Conservation (phyloP, 2,329 filamentous ascomycete genomes). For the Colletotrichum liaoningense region DNA sequence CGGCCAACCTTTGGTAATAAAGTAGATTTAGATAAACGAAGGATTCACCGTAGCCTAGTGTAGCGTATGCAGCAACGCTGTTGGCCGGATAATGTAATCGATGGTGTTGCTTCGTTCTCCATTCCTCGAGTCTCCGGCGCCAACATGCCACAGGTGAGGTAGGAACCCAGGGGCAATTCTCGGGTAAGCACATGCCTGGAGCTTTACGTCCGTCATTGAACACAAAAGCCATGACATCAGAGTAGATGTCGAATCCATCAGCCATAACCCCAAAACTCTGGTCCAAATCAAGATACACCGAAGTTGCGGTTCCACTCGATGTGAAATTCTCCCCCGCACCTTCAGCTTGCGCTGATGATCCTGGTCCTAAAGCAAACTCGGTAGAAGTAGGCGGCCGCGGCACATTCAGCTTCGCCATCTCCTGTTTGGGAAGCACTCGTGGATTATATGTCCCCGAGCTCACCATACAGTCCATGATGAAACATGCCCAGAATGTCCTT, state of each 20-base stretch:
- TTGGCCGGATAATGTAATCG: conserved; percentile 50
- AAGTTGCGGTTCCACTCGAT: conserved; percentile 5
- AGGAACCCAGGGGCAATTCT: conserved; percentile 53
- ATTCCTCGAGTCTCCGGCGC: conserved; percentile 44
- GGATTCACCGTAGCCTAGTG: conserved; percentile 52
- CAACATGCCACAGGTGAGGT: conserved; percentile 49
- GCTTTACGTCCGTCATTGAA: conserved; percentile 55
- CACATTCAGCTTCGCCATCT: conserved; percentile 48
- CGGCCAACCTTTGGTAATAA: conserved; percentile 53
- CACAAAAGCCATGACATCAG: conserved; percentile 53
- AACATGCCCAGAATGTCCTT: conserved; percentile 57
- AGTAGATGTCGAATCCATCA: conserved; percentile 56
- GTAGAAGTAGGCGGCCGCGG: conserved; percentile 36
- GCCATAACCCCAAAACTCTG: conserved; percentile 50
- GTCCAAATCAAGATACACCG: conserved; percentile 40
- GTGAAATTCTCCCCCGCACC: conserved; percentile 34
- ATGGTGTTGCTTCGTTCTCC: conserved; percentile 49
- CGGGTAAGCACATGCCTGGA: conserved; percentile 49
- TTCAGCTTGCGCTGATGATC: background rate
- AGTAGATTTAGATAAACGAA: conserved; percentile 56
- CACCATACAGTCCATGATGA: conserved; percentile 57
- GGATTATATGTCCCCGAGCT: conserved; percentile 54
- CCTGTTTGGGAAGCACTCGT: conserved; percentile 48
- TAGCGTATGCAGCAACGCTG: conserved; percentile 51
- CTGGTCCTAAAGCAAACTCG: conserved; percentile 18